Conservation (phyloP, 352 stramenopile genomes). For the Globisporangium perplexum region DNA sequence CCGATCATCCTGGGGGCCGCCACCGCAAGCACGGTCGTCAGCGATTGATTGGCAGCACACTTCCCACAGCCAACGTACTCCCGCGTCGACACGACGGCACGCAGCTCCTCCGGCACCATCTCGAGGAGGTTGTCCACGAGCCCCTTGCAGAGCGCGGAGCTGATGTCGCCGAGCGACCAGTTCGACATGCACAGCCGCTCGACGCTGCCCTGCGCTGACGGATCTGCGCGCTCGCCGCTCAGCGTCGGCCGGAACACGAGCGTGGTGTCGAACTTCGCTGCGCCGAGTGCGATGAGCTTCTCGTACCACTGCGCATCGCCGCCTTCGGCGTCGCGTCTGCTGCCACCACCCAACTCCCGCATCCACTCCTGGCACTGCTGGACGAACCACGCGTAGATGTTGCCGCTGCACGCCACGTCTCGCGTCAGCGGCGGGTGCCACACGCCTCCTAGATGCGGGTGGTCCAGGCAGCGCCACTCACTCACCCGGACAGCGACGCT, state of each 20-base stretch:
- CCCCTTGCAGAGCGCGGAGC: conserved; percentile 49
- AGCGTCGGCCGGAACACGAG: conserved; percentile 62
- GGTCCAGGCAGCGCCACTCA: neutral
- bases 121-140: conserved; percentile 67
- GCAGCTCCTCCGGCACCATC: conserved; percentile 54
- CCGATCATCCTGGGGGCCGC: conserved; percentile 48
- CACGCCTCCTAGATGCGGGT: neutral
- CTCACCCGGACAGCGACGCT: conserved; percentile 64
- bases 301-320: conserved; percentile 27
- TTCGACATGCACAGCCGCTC: conserved; percentile 50
- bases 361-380: conserved; percentile 52
- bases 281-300: conserved; percentile 45
- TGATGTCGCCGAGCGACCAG: conserved; percentile 70
- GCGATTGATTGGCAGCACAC: neutral
- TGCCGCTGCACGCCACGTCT: conserved; percentile 30
- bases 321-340: conserved; percentile 15
- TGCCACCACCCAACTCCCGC: conserved; percentile 21
- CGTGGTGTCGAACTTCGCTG: conserved; percentile 40
- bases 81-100: conserved; percentile 21
- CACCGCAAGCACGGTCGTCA: neutral
- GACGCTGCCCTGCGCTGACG: conserved; percentile 33
- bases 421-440: neutral
- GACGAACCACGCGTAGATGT: conserved; percentile 66
- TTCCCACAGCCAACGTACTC: conserved; percentile 24
- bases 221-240: conserved; percentile 52